These are phyloP conservation scores for Hypoxylon sp. DNA, from an alignment of 2,329 filamentous ascomycete genomes.

Conservation along the genomic window DNA sequence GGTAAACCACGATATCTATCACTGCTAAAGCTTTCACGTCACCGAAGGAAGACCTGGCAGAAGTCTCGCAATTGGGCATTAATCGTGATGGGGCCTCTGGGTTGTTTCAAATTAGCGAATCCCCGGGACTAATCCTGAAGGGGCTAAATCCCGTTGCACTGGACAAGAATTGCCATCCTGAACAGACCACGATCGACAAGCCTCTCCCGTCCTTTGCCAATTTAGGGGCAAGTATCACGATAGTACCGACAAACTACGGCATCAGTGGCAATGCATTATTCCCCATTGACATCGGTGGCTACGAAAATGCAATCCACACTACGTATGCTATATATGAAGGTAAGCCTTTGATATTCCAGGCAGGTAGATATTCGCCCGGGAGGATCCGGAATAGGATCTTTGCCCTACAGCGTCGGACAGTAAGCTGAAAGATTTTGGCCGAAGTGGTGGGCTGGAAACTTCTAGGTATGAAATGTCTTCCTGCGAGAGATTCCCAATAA, in stretches of 20 bases:
- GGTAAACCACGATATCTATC: constrained; percentile 16
- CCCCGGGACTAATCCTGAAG: constrained; percentile 44
- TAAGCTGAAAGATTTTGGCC: constrained; percentile 8
- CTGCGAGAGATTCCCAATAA: constrained; percentile 39
- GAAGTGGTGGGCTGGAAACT: constrained; percentile 20
- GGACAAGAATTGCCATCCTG: constrained; percentile 35
- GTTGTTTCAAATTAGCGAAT: constrained; percentile 51
- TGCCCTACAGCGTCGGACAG: background rate
- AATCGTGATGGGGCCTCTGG: constrained; percentile 46
- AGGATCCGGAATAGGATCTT: constrained; percentile 14
- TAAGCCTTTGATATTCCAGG: background rate
- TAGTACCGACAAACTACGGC: constrained; percentile 19
- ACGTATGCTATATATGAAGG: background rate
- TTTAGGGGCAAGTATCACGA: constrained; percentile 14
- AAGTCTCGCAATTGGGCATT: constrained; percentile 47
- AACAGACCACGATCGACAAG: constrained; percentile 44
- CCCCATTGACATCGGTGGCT: background rate
- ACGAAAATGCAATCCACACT: background rate
- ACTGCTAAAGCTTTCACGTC: constrained; percentile 3
- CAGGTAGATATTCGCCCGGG: background rate
- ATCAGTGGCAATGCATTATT: constrained; percentile 7
- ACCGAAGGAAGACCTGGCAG: constrained; percentile 19
- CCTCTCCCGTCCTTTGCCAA: constrained; percentile 25
- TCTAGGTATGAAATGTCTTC: constrained; percentile 22
- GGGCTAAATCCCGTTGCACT: constrained; percentile 47